These are phyloP conservation scores for Aspergillus tubingensis DNA, from an alignment of 2,329 filamentous ascomycete genomes.

Conservation along the genomic window DNA sequence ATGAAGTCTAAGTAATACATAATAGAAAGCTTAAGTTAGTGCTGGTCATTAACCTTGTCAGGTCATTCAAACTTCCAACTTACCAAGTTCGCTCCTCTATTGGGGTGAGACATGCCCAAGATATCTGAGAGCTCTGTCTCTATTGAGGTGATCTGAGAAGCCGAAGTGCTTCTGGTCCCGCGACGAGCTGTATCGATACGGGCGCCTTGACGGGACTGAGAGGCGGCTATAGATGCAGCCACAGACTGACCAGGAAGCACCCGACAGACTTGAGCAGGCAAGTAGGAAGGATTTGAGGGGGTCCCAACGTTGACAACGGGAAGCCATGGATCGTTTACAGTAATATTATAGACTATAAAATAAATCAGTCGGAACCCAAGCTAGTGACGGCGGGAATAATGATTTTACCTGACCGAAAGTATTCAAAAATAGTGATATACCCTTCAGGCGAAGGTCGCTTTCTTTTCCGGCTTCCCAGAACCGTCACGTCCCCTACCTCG, in stretches of 20 bases:
- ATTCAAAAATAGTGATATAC: slow-evolving; percentile 25
- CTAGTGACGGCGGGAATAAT: background rate
- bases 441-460: background rate
- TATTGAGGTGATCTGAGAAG: background rate
- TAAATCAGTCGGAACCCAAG: background rate
- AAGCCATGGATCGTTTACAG: slow-evolving; percentile 33
- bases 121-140: background rate
- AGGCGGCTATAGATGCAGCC: slow-evolving; percentile 47
- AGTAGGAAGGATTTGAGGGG: slow-evolving; percentile 56
- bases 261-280: slow-evolving; percentile 64
- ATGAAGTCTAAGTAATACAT: background rate
- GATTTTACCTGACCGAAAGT: slow-evolving; percentile 23
- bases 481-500: background rate
- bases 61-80: background rate
- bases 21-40: background rate
- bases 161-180: background rate
- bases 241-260: slow-evolving; percentile 62
- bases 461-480: background rate
- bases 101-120: background rate
- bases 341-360: slow-evolving; percentile 38
- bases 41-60: too few relatives aligned
- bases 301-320: slow-evolving; percentile 68
- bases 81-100: background rate
- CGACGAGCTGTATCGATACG: background rate
- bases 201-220: slow-evolving; percentile 4